Evolutionary conservation across 2,329 filamentous ascomycete genomes (phyloP).

Genomic region (Pseudogymnoascus sp.): DNA sequence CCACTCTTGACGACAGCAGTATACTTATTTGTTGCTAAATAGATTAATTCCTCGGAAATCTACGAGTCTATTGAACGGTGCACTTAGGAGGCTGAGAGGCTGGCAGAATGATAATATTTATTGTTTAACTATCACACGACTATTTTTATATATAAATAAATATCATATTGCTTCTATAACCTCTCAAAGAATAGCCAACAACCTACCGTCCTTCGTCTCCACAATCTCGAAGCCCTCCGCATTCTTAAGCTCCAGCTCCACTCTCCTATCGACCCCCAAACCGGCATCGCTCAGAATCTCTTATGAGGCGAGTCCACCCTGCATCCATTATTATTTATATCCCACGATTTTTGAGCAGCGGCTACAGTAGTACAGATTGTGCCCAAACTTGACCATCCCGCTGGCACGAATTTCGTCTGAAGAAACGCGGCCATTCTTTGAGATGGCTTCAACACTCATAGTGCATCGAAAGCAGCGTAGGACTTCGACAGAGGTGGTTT

Average conservation of each 20-base stretch:
- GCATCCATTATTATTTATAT: constrained; percentile 42
- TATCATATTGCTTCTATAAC: neutral
- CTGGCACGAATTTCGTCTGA: constrained; percentile 52
- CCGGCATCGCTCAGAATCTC: too few relatives aligned
- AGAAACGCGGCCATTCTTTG: constrained; percentile 25
- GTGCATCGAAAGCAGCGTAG: constrained; percentile 59
- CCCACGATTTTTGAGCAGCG: constrained; percentile 58
- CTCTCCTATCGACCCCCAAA: constrained; percentile 36
- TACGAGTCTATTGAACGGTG: too few relatives aligned
- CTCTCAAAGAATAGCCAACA: constrained; percentile 18
- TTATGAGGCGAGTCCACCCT: constrained; percentile 27
- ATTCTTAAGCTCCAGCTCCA: constrained; percentile 71
- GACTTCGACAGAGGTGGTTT: constrained; percentile 41
- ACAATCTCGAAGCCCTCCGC: constrained; percentile 70
- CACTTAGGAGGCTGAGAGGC: neutral
- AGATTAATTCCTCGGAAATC: neutral
- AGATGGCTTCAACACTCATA: constrained; percentile 53
- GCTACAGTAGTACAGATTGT: constrained; percentile 61
- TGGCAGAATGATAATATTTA: neutral
- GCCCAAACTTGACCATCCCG: constrained; percentile 59
- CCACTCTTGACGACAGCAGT: neutral
- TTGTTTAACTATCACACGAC: neutral
- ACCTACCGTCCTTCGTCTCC: constrained; percentile 58
- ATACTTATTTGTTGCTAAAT: neutral
- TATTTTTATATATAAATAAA: neutral